These are phyloP conservation scores for Aschersonia sp. DNA, from an alignment of 2,329 filamentous ascomycete genomes.

Conservation along the genomic window DNA sequence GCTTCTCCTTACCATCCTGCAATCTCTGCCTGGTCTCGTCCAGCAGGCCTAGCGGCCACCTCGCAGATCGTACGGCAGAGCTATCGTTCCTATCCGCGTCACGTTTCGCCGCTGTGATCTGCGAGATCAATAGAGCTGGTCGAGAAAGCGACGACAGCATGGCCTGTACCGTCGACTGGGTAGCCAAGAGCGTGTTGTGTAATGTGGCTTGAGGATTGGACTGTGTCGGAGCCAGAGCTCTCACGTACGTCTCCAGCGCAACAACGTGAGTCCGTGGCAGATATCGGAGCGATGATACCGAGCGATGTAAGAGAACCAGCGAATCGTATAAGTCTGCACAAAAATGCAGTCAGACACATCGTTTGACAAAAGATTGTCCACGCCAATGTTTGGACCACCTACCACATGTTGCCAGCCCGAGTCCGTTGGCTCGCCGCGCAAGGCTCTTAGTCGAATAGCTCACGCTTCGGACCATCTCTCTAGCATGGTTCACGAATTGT, in stretches of 20 bases:
- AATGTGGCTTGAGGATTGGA: slow-evolving; percentile 60
- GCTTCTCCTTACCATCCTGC: slow-evolving; percentile 72
- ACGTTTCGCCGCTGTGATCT: slow-evolving; percentile 60
- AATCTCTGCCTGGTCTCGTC: slow-evolving; percentile 77
- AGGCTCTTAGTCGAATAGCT: slow-evolving; percentile 73
- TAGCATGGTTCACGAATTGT: slow-evolving; percentile 79
- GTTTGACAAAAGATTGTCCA: no score
- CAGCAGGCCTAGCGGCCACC: slow-evolving; percentile 69
- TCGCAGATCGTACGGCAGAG: slow-evolving; percentile 57
- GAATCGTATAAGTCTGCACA: slow-evolving; percentile 53
- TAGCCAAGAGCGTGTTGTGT: slow-evolving; percentile 61
- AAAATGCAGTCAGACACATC: not conserved
- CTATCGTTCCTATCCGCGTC: slow-evolving; percentile 65
- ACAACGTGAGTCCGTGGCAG: slow-evolving; percentile 53
- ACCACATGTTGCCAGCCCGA: slow-evolving; percentile 51
- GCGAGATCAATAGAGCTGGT: slow-evolving; percentile 61
- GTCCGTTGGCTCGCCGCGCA: slow-evolving; percentile 61
- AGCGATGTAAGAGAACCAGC: slow-evolving; percentile 36
- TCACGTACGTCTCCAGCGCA: slow-evolving; percentile 60
- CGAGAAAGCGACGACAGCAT: slow-evolving; percentile 67
- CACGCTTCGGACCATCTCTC: slow-evolving; percentile 76
- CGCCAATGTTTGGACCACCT: slow-evolving; percentile 10
- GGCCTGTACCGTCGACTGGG: slow-evolving; percentile 73
- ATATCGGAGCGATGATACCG: slow-evolving; percentile 43
- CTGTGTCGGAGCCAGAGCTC: slow-evolving; percentile 49